Evolutionary conservation across 208 protist genomes (phyloP), one percentile per base, ranked within the genome.

Genomic region (Angomonas ambiguus): DNA sequence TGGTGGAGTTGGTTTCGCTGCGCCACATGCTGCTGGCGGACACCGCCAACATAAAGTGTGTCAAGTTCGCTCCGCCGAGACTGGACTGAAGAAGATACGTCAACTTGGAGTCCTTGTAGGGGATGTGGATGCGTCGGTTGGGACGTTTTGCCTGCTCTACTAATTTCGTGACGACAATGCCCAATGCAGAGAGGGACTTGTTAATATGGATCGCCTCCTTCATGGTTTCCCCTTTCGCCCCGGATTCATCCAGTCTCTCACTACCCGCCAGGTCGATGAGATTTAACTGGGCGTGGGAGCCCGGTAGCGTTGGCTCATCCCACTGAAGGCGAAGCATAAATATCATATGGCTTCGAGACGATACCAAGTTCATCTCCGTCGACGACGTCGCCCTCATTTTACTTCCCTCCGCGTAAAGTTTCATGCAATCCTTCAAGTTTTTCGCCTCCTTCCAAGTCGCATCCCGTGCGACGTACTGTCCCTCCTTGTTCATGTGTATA

Each of bases 171-270:
- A 98, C 87, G 3, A 98, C 96, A 65, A 96, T 96, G 33, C 93
- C 92, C 5, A 98, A 78, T 11, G 96, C 93, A 38, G 89, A 93
- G 33, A 98, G 87, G 2, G 91, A 97, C 65, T 96, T 95, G 82
- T 98, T 98, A 63, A 98, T 98, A 59, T 89, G 78, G 41, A 94
- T 91, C 8, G 93, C 88, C 80, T 98, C 94, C 76, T 81, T 93
- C 76, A 97, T 86, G 41, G 58, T 70, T 28, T 96, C 88, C 20
- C 93, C 94, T 0, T 73, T 87, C n/a, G 82, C 85, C 3, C 90
- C 87, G 24, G 92, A 96, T 65, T 96, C 81, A 31, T 79, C 66
- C 6, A 96, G 58, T 30, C 88, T 76, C 80, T 98, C 95, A 34
- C 80, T 92, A 25, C 96, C 96, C 11, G 96, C 96, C 32, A 98